A percentile compares a stretch with the other conserved stretches of the same genome.
Evolutionary conservation across 306 rosid genomes (phyloP).

Genomic region (Acacia acuminata): DNA sequence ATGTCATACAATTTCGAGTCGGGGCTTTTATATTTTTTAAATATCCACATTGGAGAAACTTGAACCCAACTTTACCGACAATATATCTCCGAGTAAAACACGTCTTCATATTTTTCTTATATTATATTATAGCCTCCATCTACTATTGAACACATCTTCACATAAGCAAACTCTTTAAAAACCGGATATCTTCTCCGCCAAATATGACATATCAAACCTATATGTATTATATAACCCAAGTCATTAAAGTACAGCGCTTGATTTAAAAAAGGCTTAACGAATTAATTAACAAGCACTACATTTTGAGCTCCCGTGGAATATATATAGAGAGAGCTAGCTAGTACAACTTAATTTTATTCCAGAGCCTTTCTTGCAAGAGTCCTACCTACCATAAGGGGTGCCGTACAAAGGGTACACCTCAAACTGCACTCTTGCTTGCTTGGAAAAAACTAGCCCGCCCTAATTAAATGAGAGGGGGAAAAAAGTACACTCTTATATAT

Average conservation of each 20-base stretch:
- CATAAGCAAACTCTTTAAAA: neutral
- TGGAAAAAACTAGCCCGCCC: constrained; percentile 15
- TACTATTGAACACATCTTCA: neutral
- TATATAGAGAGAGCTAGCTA: constrained; percentile 19
- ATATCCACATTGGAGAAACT: constrained; percentile 20
- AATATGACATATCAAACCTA: constrained; percentile 26
- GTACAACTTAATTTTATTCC: constrained; percentile 34
- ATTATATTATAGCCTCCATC: neutral
- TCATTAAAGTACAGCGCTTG: constrained; percentile 11
- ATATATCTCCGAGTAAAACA: constrained; percentile 24
- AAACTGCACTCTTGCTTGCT: constrained; percentile 25
- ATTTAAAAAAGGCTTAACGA: constrained; percentile 12
- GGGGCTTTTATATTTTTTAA: neutral
- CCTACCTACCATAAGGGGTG: constrained; percentile 35
- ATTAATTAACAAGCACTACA: constrained; percentile 21
- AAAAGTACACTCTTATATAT: constrained; percentile 35
- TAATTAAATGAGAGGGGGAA: neutral
- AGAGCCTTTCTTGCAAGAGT: constrained; percentile 29
- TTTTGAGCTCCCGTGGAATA: constrained; percentile 39
- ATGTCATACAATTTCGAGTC: constrained; percentile 30
- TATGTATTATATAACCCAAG: neutral
- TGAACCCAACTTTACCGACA: constrained; percentile 46
- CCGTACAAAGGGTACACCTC: constrained; percentile 30
- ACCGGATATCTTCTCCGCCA: constrained; percentile 10
- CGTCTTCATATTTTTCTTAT: constrained; percentile 1